Evolutionary conservation across 495 filamentous ascomycete genomes (phyloP).

Genomic region (Amorphotheca resinae): DNA sequence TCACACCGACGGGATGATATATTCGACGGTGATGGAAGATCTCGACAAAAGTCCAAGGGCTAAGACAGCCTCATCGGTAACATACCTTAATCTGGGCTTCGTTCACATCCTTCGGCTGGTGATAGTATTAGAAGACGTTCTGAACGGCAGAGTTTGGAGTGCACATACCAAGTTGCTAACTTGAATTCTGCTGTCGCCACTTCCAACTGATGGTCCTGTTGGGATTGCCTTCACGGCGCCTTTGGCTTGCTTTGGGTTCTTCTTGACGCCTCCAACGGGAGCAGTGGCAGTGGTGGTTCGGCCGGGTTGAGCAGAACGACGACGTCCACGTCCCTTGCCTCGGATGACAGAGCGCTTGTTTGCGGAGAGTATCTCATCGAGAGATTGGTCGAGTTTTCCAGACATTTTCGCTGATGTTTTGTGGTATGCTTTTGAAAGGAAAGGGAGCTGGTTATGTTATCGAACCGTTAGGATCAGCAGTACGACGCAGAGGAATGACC

Average conservation of each 20-base stretch:
- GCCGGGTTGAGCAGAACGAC: constrained; percentile 38
- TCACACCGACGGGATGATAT: constrained; percentile 11
- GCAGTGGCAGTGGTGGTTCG: constrained; percentile 39
- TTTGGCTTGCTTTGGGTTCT: constrained; percentile 54
- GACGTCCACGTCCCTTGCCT: constrained; percentile 31
- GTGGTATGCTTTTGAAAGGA: constrained; percentile 15
- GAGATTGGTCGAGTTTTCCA: constrained; percentile 85
- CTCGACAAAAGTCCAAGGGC: constrained; percentile 44
- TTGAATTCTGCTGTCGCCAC: constrained; percentile 83
- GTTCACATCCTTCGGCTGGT: constrained; percentile 82
- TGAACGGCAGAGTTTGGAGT: too few relatives aligned
- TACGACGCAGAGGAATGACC: constrained; percentile 14
- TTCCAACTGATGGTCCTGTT: constrained; percentile 41
- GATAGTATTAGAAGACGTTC: neutral
- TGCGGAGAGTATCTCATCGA: constrained; percentile 88
- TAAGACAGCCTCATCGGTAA: constrained; percentile 49
- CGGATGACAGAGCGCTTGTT: constrained; percentile 34
- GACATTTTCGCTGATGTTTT: constrained; percentile 49
- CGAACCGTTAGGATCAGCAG: constrained; percentile 16
- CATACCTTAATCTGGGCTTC: constrained; percentile 99
- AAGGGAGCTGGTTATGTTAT: constrained; percentile 14
- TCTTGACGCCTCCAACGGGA: constrained; percentile 79
- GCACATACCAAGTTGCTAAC: constrained; percentile 92
- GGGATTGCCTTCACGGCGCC: constrained; percentile 49
- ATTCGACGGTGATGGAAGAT: constrained; percentile 17